Base-by-base conservation (phyloP, 1,284 basidiomycete species). In the Ceratobasidium sp. region DNA sequence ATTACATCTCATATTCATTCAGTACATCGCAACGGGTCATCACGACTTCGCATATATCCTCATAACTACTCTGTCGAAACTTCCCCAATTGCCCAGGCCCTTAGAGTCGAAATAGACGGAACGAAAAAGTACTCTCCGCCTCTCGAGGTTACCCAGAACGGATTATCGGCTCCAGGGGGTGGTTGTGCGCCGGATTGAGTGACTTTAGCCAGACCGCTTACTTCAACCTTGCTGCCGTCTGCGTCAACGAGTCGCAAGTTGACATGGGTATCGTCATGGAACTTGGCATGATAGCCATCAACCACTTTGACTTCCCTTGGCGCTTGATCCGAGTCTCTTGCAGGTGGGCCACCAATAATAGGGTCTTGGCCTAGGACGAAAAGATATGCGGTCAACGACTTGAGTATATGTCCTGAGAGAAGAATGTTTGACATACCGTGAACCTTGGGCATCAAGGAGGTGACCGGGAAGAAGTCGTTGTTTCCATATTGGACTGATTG, bases 121-220 rank as follows among this genome's bases (percentile, higher is more conserved):
- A 67, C 64, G 23, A 67, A 67, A 43, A 67, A 67, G 34, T 53
- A 67, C n/a, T 67, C 64, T n/a, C 64, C 64, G 14, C 64, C 64
- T 23, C 64, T 43, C 3, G 64, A 67, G 6, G 64, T 67, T 9
- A 67, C 50, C 23, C 30, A 67, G 28, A 30, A 67, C 8, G 23
- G 46, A 16, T 50, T 21, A 14, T 50, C 48, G 64, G 23, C 41
- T 3, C 30, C 64, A 4, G 8, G 30, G 30, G 28, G 28, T 21
- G n/a, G 14, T 34, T 30, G n/a, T n/a, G n/a, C n/a, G n/a, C n/a
- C n/a, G n/a, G n/a, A n/a, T n/a, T n/a, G n/a, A n/a, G n/a, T 28
- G 16, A 39, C 39, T 34, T 69, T 26, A 16, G 64, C 61, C 16
- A 64, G 30, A 9, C 41, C 43, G 18, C 12, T 26, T 1, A 64